Conservation (phyloP, 2,329 filamentous ascomycete species). For the Cercospora zeae-maydis region DNA sequence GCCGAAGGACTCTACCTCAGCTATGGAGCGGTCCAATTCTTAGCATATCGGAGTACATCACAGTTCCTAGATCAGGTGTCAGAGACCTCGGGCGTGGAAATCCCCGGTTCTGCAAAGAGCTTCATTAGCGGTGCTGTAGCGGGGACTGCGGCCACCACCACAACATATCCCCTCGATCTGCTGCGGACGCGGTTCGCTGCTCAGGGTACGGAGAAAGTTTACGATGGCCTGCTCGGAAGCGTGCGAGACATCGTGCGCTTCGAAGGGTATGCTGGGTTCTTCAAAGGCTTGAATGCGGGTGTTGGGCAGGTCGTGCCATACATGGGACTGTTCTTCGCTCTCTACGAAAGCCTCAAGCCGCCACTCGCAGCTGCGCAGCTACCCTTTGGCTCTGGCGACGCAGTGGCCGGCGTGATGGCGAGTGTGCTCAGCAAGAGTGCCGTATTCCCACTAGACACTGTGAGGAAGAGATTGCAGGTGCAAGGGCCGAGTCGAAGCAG, state of each 20-base stretch:
- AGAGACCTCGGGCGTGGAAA: constrained; percentile 44
- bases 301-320: constrained; percentile 87
- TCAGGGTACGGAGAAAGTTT: constrained; percentile 78
- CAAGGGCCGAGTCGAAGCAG: constrained; percentile 78
- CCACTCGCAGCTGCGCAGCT: constrained; percentile 48
- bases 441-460: constrained; percentile 89
- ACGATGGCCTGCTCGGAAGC: constrained; percentile 65
- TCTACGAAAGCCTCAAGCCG: constrained; percentile 70
- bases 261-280: constrained; percentile 79
- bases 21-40: constrained; percentile 88
- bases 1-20: constrained; percentile 91
- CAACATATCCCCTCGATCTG: constrained; percentile 90
- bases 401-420: constrained; percentile 73
- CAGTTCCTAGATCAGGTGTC: constrained; percentile 59
- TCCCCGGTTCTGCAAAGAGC: constrained; percentile 68
- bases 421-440: constrained; percentile 80
- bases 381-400: constrained; percentile 71
- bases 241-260: constrained; percentile 67
- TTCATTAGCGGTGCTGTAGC: constrained; percentile 81
- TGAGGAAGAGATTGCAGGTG: constrained; percentile 89
- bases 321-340: constrained; percentile 94
- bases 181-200: constrained; percentile 95
- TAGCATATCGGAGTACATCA: constrained; percentile 73
- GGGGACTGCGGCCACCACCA: constrained; percentile 74
- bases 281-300: constrained; percentile 77